Evolutionary conservation across 163 green algal species (phyloP), one percentile per base, ranked within the genome.

Genomic region (Chlamydomonas reinhardtii): DNA sequence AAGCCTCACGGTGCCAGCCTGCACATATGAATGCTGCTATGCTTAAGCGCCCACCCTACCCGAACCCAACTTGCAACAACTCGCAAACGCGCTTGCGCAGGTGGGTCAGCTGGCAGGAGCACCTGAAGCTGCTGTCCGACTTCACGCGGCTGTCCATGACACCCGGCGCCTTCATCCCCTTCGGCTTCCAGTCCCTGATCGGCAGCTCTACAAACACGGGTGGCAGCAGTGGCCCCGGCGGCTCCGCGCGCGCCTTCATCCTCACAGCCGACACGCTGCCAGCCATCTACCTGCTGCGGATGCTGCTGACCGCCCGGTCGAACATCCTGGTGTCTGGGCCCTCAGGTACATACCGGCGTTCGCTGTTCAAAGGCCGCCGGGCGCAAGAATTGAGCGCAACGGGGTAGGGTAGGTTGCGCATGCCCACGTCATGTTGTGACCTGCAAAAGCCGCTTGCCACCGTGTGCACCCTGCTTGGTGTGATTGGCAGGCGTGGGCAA

Each of bases 401-500:
- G n/a, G n/a, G n/a, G n/a, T n/a, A n/a, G n/a, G n/a, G n/a, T n/a
- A n/a, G n/a, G n/a, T n/a, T n/a, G n/a, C n/a, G n/a, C n/a, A n/a
- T n/a, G n/a, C n/a, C n/a, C n/a, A n/a, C n/a, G n/a, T n/a, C n/a
- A n/a, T n/a, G n/a, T n/a, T n/a, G n/a, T n/a, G n/a, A n/a, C n/a
- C n/a, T n/a, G n/a, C n/a, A n/a, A n/a, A n/a, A n/a, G n/a, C n/a
- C n/a, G n/a, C n/a, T n/a, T n/a, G n/a, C n/a, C n/a, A n/a, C n/a
- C n/a, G n/a, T n/a, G n/a, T n/a, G n/a, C n/a, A n/a, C n/a, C n/a
- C n/a, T n/a, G n/a, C n/a, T n/a, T n/a, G n/a, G n/a, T n/a, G n/a
- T n/a, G n/a, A n/a, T n/a, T n/a, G n/a, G n/a, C 73, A 90, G 84
- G 84, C 56, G 87, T 85, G 34, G 88, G 88, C 70, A 91, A 91